phyloP scores from a whole-genome alignment of 192 early-diverging fungal genomes.

The Entomortierella beljakovae region DNA sequence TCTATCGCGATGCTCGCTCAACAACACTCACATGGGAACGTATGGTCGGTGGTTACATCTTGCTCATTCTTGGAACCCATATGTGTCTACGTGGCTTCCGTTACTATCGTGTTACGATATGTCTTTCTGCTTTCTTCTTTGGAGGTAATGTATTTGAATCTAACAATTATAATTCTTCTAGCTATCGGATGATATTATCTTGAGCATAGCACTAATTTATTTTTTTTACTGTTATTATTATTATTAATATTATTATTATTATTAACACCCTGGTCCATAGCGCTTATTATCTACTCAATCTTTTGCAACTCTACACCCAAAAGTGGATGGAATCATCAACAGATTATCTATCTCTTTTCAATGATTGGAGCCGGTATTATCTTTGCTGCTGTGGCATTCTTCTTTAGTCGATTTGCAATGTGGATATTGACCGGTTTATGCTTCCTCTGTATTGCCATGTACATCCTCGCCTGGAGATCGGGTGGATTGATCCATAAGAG shows the following conservation, averaged over 20 bases:
- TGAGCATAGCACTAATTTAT: neutral
- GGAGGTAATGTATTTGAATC: slow-evolving; percentile 18
- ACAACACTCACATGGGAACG: slow-evolving; percentile 30
- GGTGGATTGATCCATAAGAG: slow-evolving; percentile 23
- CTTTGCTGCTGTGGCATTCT: slow-evolving; percentile 9
- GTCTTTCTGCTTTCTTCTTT: slow-evolving; percentile 36
- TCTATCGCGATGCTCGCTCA: neutral
- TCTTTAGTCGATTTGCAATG: slow-evolving; percentile 22
- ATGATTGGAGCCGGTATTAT: slow-evolving; percentile 27
- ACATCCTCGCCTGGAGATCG: slow-evolving; percentile 37
- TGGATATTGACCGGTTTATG: slow-evolving; percentile 28
- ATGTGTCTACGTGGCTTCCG: slow-evolving; percentile 43
- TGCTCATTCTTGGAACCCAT: slow-evolving; percentile 19
- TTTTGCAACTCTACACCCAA: slow-evolving; percentile 17
- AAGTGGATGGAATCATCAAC: slow-evolving; percentile 18
- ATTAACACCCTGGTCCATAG: neutral
- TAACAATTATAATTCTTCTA: too few relatives aligned
- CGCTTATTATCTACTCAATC: slow-evolving; percentile 38
- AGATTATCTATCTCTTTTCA: slow-evolving; percentile 48
- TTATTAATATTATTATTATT: too few relatives aligned
- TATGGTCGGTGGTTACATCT: slow-evolving; percentile 25
- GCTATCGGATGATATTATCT: too few relatives aligned
- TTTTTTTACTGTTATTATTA: too few relatives aligned
- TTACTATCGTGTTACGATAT: slow-evolving; percentile 37
- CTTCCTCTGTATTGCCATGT: slow-evolving; percentile 12